Evolutionary conservation across 2,329 filamentous ascomycete species (phyloP).

Genomic region (Dactylellina sp.): DNA sequence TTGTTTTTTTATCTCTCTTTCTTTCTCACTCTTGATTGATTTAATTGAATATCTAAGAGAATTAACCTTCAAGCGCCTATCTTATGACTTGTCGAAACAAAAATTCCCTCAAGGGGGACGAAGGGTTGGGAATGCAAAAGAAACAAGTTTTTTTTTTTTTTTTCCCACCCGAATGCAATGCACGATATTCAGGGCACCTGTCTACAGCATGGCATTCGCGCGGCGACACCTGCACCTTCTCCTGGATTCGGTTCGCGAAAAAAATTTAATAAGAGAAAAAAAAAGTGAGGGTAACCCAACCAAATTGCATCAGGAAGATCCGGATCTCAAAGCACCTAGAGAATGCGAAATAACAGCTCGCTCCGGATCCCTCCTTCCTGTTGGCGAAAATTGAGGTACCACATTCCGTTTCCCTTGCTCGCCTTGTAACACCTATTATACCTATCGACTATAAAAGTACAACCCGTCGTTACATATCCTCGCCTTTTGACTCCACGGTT

Average conservation of each 20-base stretch:
- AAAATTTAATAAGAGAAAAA: no score
- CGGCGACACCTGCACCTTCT: not conserved
- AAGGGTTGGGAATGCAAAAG: conserved; percentile 8
- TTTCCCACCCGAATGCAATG: not conserved
- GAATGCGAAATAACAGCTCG: not conserved
- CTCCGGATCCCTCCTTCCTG: conserved; percentile 16
- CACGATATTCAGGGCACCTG: not conserved
- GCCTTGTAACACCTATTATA: conserved; percentile 10
- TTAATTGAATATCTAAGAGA: no score
- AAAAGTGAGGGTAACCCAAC: no score
- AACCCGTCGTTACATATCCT: conserved; percentile 21
- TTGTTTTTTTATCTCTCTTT: no score
- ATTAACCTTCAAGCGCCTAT: not conserved
- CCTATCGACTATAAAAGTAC: conserved; percentile 11
- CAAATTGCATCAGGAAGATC: conserved; percentile 1
- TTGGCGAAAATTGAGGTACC: conserved; percentile 24
- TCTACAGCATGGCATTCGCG: conserved; percentile 6
- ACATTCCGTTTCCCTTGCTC: no score
- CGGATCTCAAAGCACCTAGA: conserved; percentile 3
- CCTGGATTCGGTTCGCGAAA: no score
- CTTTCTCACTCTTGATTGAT: no score
- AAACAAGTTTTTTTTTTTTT: not conserved
- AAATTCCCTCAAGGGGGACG: conserved; percentile 16
- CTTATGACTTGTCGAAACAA: no score
- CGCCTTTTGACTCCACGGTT: conserved; percentile 13